Base-by-base conservation (phyloP, 805 yeast genomes). In the Debaryomyces tyrocola region DNA sequence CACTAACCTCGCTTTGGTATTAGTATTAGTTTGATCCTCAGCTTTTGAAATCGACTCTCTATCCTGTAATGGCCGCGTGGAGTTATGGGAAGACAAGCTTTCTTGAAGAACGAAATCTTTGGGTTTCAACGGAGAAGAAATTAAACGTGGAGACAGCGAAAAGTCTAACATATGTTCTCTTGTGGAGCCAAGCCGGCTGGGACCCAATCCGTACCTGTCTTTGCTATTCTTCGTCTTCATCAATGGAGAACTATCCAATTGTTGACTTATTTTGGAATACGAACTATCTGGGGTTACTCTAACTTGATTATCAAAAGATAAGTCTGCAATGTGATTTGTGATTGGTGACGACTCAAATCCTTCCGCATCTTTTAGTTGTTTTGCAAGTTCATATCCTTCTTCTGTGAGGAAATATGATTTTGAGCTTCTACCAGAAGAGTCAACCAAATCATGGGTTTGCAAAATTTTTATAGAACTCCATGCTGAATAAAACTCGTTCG, bases 401-500 rank as follows among this genome's bases (percentile, higher is more conserved):
- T 84, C 90, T 0, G 95, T 88, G 18, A 91, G 64, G 37, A 64
- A 74, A 61, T 82, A 90, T 20, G 75, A 60, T 31, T 71, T 69
- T 0, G 92, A 91, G 0, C 61, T 50, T 28, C 84, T 69, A 0
- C 88, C 90, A 4, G 67, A 62, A 1, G 67, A 65, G 11, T 66
- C 67, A 0, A 91, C 84, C 31, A 87, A 67, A 12, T 78, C 87
- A 43, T 85, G 77, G 24, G 75, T 79, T 15, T 81, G 57, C 45
- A 92, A 67, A 1, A 84, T 82, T 49, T 84, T 85, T 31, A 84
- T 70, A 7, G 88, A 74, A 15, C 69, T 72, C 96, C 96, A 89
- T 0, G 95, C 92, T 1, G 89, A 80, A 58, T 86, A 82, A 55
- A 76, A 79, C 42, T 83, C 85, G 18, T 75, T 76, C 0, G 86